These are phyloP conservation scores for Dactylorhiza incarnata DNA, from an alignment of 106 monocot species.

Conservation along the genomic window DNA sequence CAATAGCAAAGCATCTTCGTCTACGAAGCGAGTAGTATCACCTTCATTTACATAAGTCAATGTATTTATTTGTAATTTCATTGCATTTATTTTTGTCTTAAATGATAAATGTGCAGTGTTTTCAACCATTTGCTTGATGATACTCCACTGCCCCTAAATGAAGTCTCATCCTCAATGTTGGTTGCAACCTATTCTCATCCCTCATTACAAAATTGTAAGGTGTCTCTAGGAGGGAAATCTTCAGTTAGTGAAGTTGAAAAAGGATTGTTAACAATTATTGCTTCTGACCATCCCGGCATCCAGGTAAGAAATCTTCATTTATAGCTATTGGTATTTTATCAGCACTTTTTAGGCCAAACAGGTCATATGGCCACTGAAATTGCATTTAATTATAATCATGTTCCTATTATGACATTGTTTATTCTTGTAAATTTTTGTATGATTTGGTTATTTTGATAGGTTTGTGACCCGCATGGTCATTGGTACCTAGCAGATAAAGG, in stretches of 20 bases:
- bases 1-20: conserved; percentile 80
- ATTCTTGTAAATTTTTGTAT: conserved; percentile 15
- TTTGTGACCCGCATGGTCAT: conserved; percentile 87
- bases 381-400: neutral
- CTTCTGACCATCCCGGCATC: conserved; percentile 68
- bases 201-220: conserved; percentile 33
- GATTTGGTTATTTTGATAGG: conserved; percentile 44
- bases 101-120: conserved; percentile 37
- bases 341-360: neutral
- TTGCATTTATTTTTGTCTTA: conserved; percentile 8
- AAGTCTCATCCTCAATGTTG: conserved; percentile 79
- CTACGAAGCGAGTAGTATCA: conserved; percentile 67
- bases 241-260: conserved; percentile 56
- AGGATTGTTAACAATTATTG: conserved; percentile 69
- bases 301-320: conserved; percentile 37
- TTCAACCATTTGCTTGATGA: conserved; percentile 95
- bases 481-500: conserved; percentile 78
- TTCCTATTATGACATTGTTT: neutral
- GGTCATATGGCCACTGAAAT: neutral
- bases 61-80: neutral
- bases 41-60: neutral
- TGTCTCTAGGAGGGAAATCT: conserved; percentile 27
- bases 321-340: neutral
- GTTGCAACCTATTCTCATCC: conserved; percentile 50
- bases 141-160: conserved; percentile 62